Percentiles rank a stretch among this genome's conserved stretches.
phyloP scores from a whole-genome alignment of 1,284 basidiomycete genomes.

The Cryptococcus floricola region DNA sequence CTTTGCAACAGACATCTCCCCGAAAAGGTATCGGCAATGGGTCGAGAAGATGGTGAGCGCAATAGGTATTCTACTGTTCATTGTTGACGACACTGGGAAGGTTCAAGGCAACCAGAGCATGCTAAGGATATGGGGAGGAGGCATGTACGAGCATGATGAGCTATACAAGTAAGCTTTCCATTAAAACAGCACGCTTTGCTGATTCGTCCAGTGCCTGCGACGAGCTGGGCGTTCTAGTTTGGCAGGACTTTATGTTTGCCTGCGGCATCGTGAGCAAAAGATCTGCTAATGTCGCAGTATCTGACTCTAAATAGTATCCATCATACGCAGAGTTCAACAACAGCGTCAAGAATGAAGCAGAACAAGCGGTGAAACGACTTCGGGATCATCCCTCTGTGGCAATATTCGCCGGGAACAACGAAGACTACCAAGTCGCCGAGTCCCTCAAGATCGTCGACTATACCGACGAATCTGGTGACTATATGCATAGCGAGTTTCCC shows the following conservation, averaged over 20 bases:
- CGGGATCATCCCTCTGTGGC: constrained; percentile 60
- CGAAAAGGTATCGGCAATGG: constrained; percentile 52
- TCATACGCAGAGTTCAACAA: constrained; percentile 51
- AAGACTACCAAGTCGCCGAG: constrained; percentile 69
- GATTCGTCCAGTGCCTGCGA: constrained; percentile 35
- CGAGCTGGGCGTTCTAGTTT: constrained; percentile 65
- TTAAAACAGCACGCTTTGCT: constrained; percentile 13
- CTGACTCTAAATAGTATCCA: constrained; percentile 47
- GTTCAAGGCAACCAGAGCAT: constrained; percentile 55
- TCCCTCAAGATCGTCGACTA: constrained; percentile 72
- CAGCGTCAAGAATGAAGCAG: constrained; percentile 51
- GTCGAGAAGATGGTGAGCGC: constrained; percentile 48
- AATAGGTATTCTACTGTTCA: no score
- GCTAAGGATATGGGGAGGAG: constrained; percentile 56
- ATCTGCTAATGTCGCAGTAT: background rate
- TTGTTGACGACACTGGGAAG: constrained; percentile 20
- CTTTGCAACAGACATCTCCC: constrained; percentile 68
- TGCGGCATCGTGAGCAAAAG: constrained; percentile 56
- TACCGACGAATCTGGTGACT: constrained; percentile 71
- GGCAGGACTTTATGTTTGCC: constrained; percentile 55
- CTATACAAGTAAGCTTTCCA: constrained; percentile 51
- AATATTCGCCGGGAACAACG: constrained; percentile 87
- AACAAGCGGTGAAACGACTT: constrained; percentile 51
- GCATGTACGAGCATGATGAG: constrained; percentile 53
- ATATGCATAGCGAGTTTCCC: constrained; percentile 75